These are phyloP conservation scores for Helianthus tuberosus DNA, from an alignment of 129 eudicot genomes.

Conservation along the genomic window DNA sequence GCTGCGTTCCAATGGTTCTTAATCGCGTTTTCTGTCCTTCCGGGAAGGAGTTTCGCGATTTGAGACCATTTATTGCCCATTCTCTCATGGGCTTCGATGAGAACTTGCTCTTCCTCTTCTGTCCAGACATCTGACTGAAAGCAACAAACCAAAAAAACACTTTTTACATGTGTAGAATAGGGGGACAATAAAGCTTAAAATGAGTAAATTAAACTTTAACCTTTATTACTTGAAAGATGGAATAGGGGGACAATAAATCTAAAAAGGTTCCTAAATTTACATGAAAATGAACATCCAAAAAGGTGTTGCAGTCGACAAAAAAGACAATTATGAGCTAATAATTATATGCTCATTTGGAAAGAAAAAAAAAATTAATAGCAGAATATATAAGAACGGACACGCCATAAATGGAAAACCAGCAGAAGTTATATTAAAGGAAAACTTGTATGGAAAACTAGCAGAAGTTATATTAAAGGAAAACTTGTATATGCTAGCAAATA, in stretches of 20 bases:
- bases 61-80: constrained; percentile 66
- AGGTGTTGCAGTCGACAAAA: background rate
- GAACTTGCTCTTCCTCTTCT: constrained; percentile 63
- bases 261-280: background rate
- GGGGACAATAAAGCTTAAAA: background rate
- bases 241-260: constrained; percentile 3
- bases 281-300: constrained; percentile 14
- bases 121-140: constrained; percentile 63
- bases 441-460: no score
- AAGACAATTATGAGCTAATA: background rate
- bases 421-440: no score
- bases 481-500: no score
- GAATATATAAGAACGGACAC: no score
- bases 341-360: no score
- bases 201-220: background rate
- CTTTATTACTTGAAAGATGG: constrained; percentile 15
- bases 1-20: constrained; percentile 85
- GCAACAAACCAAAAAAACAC: constrained; percentile 1
- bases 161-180: background rate
- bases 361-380: no score
- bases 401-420: no score
- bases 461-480: no score
- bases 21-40: constrained; percentile 71
- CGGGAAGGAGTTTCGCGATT: constrained; percentile 58
- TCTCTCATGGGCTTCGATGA: constrained; percentile 50